phyloP scores from a whole-genome alignment of 805 yeast species.

The Sugiyamaella smithiae region DNA sequence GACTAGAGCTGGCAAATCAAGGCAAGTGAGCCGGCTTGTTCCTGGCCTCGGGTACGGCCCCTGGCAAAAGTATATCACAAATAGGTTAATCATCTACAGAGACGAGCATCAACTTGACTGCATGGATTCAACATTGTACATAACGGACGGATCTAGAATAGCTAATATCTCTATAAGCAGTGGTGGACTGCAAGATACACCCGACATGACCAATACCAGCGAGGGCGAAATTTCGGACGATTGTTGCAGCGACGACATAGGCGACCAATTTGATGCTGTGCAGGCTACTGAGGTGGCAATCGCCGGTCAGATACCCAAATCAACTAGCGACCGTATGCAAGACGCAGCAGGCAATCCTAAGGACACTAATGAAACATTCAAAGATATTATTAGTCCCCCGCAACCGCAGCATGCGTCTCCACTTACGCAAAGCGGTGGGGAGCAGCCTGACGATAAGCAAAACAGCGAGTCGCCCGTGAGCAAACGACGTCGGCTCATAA shows the following conservation, averaged over 20 bases:
- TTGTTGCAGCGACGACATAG: background rate
- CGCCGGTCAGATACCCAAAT: too few species aligned
- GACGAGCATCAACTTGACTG: slow-evolving; percentile 1
- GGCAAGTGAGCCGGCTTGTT: slow-evolving; percentile 2
- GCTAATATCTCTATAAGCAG: background rate
- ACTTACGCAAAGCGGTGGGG: too few species aligned
- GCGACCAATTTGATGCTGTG: background rate
- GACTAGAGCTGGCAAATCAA: slow-evolving; percentile 1
- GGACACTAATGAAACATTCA: too few species aligned
- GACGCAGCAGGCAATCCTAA: too few species aligned
- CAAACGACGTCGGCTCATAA: background rate
- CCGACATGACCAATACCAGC: too few species aligned
- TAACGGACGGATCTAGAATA: background rate
- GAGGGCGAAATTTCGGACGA: background rate
- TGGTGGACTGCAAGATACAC: background rate
- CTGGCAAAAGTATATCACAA: slow-evolving; percentile 10
- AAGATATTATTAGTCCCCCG: too few species aligned
- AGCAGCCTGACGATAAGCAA: too few species aligned
- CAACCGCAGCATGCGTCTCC: too few species aligned
- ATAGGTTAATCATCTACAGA: slow-evolving; percentile 9
- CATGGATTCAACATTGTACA: background rate
- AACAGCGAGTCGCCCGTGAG: too few species aligned
- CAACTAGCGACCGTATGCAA: too few species aligned
- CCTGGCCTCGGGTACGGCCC: slow-evolving; percentile 15
- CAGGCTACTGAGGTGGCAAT: background rate